Percentiles rank a stretch among this genome's conserved stretches.
Conservation (phyloP, 2,329 filamentous ascomycete species). For the Anthostomella pinea region DNA sequence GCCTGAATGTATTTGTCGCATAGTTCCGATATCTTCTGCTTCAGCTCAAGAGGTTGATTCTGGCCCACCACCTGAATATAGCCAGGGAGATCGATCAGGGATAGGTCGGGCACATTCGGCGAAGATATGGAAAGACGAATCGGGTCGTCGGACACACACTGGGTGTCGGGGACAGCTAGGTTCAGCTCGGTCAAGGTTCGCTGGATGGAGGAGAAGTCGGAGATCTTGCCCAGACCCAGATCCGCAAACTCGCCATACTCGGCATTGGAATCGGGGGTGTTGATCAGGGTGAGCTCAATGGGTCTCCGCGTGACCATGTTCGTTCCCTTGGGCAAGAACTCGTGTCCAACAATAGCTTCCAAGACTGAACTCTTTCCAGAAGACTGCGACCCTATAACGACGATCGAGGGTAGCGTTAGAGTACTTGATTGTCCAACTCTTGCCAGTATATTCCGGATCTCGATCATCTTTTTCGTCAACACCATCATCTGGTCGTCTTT, state of each 20-base stretch:
- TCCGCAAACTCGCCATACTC: slow-evolving; percentile 98
- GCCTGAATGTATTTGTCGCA: slow-evolving; percentile 98
- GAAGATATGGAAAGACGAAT: slow-evolving; percentile 96
- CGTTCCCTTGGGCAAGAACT: slow-evolving; percentile 94
- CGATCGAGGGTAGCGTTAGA: slow-evolving; percentile 88
- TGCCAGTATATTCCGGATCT: slow-evolving; percentile 89
- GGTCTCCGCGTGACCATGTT: slow-evolving; percentile 98
- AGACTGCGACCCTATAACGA: slow-evolving; percentile 98
- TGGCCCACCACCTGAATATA: slow-evolving; percentile 95
- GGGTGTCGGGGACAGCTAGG: slow-evolving; percentile 80
- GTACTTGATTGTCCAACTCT: slow-evolving; percentile 88
- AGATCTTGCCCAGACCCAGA: slow-evolving; percentile 82
- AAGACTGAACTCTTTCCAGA: slow-evolving; percentile 97
- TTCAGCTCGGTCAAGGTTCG: slow-evolving; percentile 94
- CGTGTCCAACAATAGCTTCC: slow-evolving; percentile 95
- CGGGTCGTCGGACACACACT: slow-evolving; percentile 94
- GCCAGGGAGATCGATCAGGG: slow-evolving; percentile 91
- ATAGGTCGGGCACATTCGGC: slow-evolving; percentile 90
- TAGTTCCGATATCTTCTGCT: slow-evolving; percentile 92
- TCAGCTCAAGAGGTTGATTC: slow-evolving; percentile 86
- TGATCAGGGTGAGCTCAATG: slow-evolving; percentile 93
- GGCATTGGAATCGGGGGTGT: slow-evolving; percentile 79
- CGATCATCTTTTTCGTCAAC: slow-evolving; percentile 98
- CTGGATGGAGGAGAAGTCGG: slow-evolving; percentile 89
- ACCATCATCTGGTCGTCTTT: slow-evolving; percentile 99